Percentiles rank a stretch among this genome's conserved stretches.
These are phyloP conservation scores for Pulicaria dysenterica DNA, from an alignment of 129 eudicot genomes.

Conservation along the genomic window DNA sequence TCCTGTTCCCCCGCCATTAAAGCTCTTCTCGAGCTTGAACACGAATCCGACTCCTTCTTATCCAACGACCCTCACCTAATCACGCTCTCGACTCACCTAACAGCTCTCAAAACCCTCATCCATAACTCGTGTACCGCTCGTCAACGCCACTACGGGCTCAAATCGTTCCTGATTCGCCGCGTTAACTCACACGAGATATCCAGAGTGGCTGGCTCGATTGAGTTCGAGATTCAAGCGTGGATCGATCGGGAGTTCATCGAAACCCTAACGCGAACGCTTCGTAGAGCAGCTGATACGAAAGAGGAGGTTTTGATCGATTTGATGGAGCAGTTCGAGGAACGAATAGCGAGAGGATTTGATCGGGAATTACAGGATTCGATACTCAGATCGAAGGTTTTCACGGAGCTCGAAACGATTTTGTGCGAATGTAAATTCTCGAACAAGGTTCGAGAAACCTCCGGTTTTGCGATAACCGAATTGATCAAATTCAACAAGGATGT, in stretches of 20 bases:
- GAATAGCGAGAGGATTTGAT: constrained; percentile 61
- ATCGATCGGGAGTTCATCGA: constrained; percentile 64
- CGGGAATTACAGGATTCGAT: constrained; percentile 63
- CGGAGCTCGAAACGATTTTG: constrained; percentile 49
- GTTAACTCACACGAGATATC: constrained; percentile 64
- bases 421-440: constrained; percentile 32
- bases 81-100: constrained; percentile 52
- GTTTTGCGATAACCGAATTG: constrained; percentile 48
- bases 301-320: constrained; percentile 33
- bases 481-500: constrained; percentile 77
- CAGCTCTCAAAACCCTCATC: constrained; percentile 51
- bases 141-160: constrained; percentile 37
- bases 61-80: constrained; percentile 56
- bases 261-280: constrained; percentile 43
- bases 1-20: constrained; percentile 56
- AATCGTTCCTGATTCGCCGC: constrained; percentile 56
- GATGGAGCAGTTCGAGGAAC: constrained; percentile 38
- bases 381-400: constrained; percentile 54
- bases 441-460: constrained; percentile 55
- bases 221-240: constrained; percentile 75
- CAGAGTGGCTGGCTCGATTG: constrained; percentile 57
- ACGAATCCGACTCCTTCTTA: constrained; percentile 52
- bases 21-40: constrained; percentile 70
- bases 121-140: constrained; percentile 28
- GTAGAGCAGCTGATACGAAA: constrained; percentile 11